These are phyloP conservation scores for Hansfordia pulvinata DNA, from an alignment of 2,329 filamentous ascomycete species.

Conservation along the genomic window DNA sequence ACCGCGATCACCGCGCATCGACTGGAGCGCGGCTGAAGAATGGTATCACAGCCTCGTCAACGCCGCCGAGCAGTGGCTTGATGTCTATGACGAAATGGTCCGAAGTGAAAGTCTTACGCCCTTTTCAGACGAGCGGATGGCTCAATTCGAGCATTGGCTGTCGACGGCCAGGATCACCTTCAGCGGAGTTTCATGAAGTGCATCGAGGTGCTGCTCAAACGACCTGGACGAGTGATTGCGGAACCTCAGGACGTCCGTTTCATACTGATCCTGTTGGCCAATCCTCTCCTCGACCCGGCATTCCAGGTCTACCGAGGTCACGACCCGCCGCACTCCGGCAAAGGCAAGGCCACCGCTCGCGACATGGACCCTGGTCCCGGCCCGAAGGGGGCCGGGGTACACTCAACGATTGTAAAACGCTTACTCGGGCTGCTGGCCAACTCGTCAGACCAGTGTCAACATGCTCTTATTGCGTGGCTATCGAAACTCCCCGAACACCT, in stretches of 20 bases:
- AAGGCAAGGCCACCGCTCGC: constrained; percentile 6
- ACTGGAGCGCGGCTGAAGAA: constrained; percentile 56
- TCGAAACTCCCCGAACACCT: constrained; percentile 52
- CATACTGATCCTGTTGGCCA: constrained; percentile 63
- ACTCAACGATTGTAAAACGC: constrained; percentile 76
- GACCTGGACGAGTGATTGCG: constrained; percentile 57
- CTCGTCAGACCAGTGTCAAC: constrained; percentile 60
- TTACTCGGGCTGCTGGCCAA: constrained; percentile 71
- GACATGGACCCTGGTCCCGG: constrained; percentile 5
- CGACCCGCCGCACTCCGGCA: constrained; percentile 19
- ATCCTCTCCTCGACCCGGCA: constrained; percentile 54
- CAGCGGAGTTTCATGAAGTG: constrained; percentile 62
- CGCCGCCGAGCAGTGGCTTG: constrained; percentile 53
- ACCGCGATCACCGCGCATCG: constrained; percentile 52
- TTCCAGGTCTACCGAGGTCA: constrained; percentile 25
- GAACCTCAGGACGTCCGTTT: constrained; percentile 62
- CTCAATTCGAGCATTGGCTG: constrained; percentile 31
- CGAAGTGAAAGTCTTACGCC: too few relatives aligned
- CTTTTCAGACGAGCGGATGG: constrained; percentile 14
- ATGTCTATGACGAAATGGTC: constrained; percentile 40
- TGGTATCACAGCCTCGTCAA: constrained; percentile 65
- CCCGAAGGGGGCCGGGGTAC: constrained; percentile 39
- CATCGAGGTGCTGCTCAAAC: constrained; percentile 66
- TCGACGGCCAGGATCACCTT: constrained; percentile 51
- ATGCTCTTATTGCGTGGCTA: constrained; percentile 67